Evolutionary conservation across 192 early-diverging fungal genomes (phyloP), one percentile per base, ranked within the genome.

Genomic region (Backusella morwellensis): DNA sequence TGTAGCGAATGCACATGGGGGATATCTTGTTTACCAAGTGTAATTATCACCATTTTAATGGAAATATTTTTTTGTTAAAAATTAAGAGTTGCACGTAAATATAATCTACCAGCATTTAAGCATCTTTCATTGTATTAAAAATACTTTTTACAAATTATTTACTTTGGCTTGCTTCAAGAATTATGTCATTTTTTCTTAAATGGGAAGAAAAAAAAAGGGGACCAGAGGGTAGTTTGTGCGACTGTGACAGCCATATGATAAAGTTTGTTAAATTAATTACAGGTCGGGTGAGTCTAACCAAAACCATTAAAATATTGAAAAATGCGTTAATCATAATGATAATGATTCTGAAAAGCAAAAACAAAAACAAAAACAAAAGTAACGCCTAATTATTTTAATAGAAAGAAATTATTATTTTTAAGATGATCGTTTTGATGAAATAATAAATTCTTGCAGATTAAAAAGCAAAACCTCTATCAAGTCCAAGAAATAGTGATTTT

Each of bases 231-330:
- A 11, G 21, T 9, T 59, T 26, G 54, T 59, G n/a, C 19, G n/a
- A 52, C 50, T 52, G n/a, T 59, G 11, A 59, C 21, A 21, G 21
- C 54, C 54, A 23, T 59, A 59, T 59, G 54, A 59, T 26, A 59
- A 59, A 59, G 54, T 59, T 23, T 59, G 54, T 59, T 59, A 59
- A 59, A 59, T 59, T 59, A 59, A 59, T 59, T 59, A 26, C 54
- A 59, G 11, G 6, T 59, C 21, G 6, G 21, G 9, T 32, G 32
- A 32, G 32, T 9, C 54, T 59, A 59, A 59, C 54, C 54, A 59
- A 26, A 23, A 59, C 2, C 1, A 26, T 3, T 59, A 26, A 12
- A 9, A 59, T 23, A 26, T 23, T 59, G 11, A 26, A 26, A 26
- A 59, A 32, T 32, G 11, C 21, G 8, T 59, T 21, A 23, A 23